phyloP scores from a whole-genome alignment of 164 flowering plant genomes.

The Paratinospora sagittata region DNA sequence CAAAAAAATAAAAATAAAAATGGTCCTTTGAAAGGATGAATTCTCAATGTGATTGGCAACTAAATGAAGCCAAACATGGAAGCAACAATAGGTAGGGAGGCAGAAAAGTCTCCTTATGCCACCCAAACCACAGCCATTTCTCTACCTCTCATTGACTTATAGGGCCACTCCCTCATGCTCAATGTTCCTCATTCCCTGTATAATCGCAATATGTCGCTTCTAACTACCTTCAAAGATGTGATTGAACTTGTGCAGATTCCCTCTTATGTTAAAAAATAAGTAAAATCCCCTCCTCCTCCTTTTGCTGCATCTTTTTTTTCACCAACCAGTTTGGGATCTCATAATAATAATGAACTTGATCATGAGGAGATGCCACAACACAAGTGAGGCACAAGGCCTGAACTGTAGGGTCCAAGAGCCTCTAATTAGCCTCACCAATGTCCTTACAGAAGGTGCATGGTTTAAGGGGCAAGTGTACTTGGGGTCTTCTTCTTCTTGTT shows the following conservation, averaged over 20 bases:
- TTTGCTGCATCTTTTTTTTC: background rate
- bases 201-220: background rate
- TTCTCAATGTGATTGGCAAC: background rate
- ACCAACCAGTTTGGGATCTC: conserved; percentile 2
- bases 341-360: background rate
- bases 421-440: background rate
- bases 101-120: background rate
- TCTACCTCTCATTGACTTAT: background rate
- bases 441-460: too few species aligned
- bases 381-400: background rate
- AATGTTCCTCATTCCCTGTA: background rate
- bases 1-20: too few species aligned
- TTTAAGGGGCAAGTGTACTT: background rate
- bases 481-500: background rate
- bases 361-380: background rate
- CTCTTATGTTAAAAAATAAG: too few species aligned
- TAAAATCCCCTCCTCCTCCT: background rate
- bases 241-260: background rate
- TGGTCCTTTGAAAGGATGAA: too few species aligned
- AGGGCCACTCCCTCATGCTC: background rate
- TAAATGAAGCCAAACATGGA: conserved; percentile 5
- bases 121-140: background rate
- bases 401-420: background rate
- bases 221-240: background rate
- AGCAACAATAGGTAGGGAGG: background rate